Percentiles rank a stretch among this genome's conserved stretches.
These are phyloP conservation scores for Pneumocystis oryctolagi DNA, from an alignment of 1,139 yeast species.

Conservation along the genomic window DNA sequence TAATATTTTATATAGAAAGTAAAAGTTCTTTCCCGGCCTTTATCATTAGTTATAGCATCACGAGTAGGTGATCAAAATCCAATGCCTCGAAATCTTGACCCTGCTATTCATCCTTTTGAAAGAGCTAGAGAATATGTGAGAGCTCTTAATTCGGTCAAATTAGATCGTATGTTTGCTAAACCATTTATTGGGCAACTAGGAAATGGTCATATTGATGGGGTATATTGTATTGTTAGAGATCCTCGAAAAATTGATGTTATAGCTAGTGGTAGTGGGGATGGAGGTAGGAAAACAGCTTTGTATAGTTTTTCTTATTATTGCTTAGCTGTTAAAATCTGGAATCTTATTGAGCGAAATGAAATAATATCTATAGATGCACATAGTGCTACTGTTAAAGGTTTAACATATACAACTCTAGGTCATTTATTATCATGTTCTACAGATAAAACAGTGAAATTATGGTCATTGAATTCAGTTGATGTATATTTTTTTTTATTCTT, in stretches of 20 bases:
- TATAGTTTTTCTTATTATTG: background rate
- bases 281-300: slow-evolving; percentile 23
- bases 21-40: slow-evolving; percentile 74
- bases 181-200: slow-evolving; percentile 95
- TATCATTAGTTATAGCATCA: slow-evolving; percentile 74
- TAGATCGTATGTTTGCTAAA: slow-evolving; percentile 89
- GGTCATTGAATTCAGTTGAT: slow-evolving; percentile 30
- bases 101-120: slow-evolving; percentile 92
- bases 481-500: background rate
- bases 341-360: slow-evolving; percentile 59
- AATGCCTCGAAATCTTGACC: slow-evolving; percentile 77
- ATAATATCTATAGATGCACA: slow-evolving; percentile 72
- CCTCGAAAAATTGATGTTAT: slow-evolving; percentile 52
- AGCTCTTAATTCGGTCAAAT: slow-evolving; percentile 85
- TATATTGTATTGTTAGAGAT: slow-evolving; percentile 77
- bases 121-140: slow-evolving; percentile 91
- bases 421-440: slow-evolving; percentile 73
- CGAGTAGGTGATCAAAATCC: slow-evolving; percentile 76
- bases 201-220: slow-evolving; percentile 88
- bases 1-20: slow-evolving; percentile 38
- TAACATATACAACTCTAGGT: slow-evolving; percentile 60
- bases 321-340: slow-evolving; percentile 73
- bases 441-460: slow-evolving; percentile 75
- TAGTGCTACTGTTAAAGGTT: slow-evolving; percentile 76
- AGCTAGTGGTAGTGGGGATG: slow-evolving; percentile 93